Evolutionary conservation across 2,329 filamentous ascomycete species (phyloP).

Genomic region (Amauroascus verrucosus): DNA sequence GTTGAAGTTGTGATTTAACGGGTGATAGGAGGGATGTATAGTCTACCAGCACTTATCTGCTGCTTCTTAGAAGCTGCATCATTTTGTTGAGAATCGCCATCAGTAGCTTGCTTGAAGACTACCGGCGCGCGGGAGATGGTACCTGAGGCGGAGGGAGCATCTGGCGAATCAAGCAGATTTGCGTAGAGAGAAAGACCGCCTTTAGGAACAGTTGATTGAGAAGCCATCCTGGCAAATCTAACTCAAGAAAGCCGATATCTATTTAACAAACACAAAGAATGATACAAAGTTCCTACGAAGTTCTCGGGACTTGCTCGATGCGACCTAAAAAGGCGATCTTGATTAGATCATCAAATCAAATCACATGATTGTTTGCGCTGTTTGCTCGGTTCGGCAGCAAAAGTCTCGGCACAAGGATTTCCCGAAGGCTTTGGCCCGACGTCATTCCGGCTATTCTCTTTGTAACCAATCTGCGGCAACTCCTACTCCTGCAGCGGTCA

Average conservation of each 20-base stretch:
- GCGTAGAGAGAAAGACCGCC: slow-evolving; percentile 65
- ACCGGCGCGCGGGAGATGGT: slow-evolving; percentile 71
- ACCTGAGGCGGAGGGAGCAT: slow-evolving; percentile 35
- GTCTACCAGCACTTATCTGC: slow-evolving; percentile 54
- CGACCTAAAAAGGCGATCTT: background rate
- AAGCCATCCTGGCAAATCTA: slow-evolving; percentile 19
- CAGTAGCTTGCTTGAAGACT: slow-evolving; percentile 52
- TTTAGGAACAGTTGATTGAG: slow-evolving; percentile 13
- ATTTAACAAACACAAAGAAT: background rate
- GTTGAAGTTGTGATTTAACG: slow-evolving; percentile 14
- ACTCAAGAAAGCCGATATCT: background rate
- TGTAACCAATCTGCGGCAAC: slow-evolving; percentile 3
- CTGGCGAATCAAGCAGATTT: slow-evolving; percentile 57
- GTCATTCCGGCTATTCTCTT: slow-evolving; percentile 5
- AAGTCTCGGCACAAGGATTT: background rate
- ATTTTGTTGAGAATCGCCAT: slow-evolving; percentile 40
- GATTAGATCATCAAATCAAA: background rate
- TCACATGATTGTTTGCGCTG: slow-evolving; percentile 4
- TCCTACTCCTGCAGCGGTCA: background rate
- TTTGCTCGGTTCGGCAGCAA: background rate
- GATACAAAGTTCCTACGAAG: background rate
- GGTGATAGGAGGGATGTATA: slow-evolving; percentile 26
- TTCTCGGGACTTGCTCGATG: background rate
- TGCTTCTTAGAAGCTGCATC: slow-evolving; percentile 52
- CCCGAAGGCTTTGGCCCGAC: background rate